phyloP scores from a whole-genome alignment of 768 basidiomycete species.

The Phylloporus arenicola region DNA sequence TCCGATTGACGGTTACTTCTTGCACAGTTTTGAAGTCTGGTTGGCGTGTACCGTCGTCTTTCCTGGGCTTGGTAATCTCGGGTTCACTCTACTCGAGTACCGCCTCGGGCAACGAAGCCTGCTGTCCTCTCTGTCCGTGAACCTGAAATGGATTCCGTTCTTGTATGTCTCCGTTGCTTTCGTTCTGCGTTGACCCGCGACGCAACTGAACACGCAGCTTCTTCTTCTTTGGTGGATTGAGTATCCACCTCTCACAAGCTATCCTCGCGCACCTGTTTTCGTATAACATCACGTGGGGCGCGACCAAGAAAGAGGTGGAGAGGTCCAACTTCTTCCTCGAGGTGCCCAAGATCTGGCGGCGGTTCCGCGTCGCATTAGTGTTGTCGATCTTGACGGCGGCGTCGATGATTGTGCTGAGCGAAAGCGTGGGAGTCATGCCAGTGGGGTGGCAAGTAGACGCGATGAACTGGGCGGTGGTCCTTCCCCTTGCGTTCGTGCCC shows the following conservation, averaged over 20 bases:
- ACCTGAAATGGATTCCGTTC: constrained; percentile 32
- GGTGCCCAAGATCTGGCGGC: constrained; percentile 74
- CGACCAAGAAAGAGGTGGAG: constrained; percentile 79
- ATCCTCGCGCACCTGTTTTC: constrained; percentile 53
- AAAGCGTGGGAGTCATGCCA: constrained; percentile 43
- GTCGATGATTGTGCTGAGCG: constrained; percentile 53
- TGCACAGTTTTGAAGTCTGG: constrained; percentile 78
- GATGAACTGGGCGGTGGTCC: constrained; percentile 61
- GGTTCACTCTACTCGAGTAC: constrained; percentile 73
- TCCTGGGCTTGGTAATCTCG: constrained; percentile 66
- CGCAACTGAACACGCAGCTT: constrained; percentile 21
- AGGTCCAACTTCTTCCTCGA: constrained; percentile 90
- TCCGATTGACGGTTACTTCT: constrained; percentile 67
- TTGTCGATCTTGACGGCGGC: constrained; percentile 46
- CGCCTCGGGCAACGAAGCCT: constrained; percentile 47
- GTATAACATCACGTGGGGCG: constrained; percentile 55
- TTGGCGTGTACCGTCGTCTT: constrained; percentile 74
- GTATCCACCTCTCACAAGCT: constrained; percentile 47
- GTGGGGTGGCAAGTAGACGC: constrained; percentile 61
- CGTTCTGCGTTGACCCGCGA: not conserved
- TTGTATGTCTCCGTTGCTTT: constrained; percentile 22
- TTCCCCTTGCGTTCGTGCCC: constrained; percentile 56
- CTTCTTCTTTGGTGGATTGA: constrained; percentile 54
- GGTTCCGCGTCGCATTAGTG: constrained; percentile 64
- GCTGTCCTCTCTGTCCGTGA: constrained; percentile 21